Evolutionary conservation across 805 yeast species (phyloP), one percentile per base, ranked within the genome.

Genomic region (Suhomyces tanzawaensis): DNA sequence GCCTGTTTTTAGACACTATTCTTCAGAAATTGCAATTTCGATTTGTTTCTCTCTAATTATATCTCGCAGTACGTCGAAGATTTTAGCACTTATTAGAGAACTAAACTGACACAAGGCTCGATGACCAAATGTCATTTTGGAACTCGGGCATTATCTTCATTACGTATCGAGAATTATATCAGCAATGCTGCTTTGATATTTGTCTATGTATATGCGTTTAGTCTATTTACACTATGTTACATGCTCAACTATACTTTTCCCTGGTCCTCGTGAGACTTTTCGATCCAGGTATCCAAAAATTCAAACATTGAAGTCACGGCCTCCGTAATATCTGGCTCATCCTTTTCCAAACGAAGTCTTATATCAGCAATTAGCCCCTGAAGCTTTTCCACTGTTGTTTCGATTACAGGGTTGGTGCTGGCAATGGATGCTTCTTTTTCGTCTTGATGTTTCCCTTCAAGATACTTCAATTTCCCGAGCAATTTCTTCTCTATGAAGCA

Each of bases 301-400:
- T 34, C 42, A 29, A 62, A 53, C 46, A 58, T 42, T 14, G 52
- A 50, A 3, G 39, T 35, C 8, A 54, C 41, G 31, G 52, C 45
- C 11, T 25, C 36, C 4, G 45, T 36, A 13, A 65, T 41, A 29
- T 65, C 70, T 6, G 27, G 27, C n/a, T 54, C 53, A 37, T 66
- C 71, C 26, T 57, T 53, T 12, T 53, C 47, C 23, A 68, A 39
- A n/a, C 70, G 53, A 12, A 53, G 41, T 3, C 52, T 47, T 6
- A 64, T 52, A 48, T 67, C 70, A 7, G 69, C 71, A 15, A 67
- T 59, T 29, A 66, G 54, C 1, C 62, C 64, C 24, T 52, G 49
- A 19, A 64, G 37, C 31, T 45, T 47, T 7, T 34, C 38, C n/a
- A 35, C 9, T 3, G 38, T 5, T 13, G 6, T 5, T 7, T n/a